Conservation (phyloP, 441 rosid genomes). For the Isatis lusitanica region DNA sequence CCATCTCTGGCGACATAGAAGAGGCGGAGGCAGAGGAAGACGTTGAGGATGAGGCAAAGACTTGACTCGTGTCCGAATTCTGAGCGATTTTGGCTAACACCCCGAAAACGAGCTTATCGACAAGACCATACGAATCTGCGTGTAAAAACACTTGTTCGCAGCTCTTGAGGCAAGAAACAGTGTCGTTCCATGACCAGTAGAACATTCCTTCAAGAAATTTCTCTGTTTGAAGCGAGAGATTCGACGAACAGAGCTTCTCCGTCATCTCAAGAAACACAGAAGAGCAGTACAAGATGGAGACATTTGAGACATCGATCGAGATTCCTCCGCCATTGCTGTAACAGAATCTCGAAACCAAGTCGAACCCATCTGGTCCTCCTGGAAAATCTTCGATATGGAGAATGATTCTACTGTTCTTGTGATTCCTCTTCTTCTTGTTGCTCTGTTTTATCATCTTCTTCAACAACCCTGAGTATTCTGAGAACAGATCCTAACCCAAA, state of each 20-base stretch:
- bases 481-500: conserved; percentile 46
- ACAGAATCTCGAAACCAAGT: conserved; percentile 63
- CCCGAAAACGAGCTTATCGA: conserved; percentile 51
- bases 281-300: conserved; percentile 53
- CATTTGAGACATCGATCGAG: conserved; percentile 52
- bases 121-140: conserved; percentile 60
- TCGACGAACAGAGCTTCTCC: conserved; percentile 47
- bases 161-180: conserved; percentile 51
- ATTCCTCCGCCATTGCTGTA: conserved; percentile 52
- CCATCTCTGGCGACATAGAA: conserved; percentile 49
- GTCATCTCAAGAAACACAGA: conserved; percentile 69
- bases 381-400: conserved; percentile 57
- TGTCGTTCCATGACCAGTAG: conserved; percentile 67
- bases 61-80: conserved; percentile 45
- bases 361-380: conserved; percentile 68
- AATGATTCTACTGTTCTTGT: conserved; percentile 42
- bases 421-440: conserved; percentile 43
- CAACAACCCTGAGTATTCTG: conserved; percentile 55
- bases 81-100: conserved; percentile 60
- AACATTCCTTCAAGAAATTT: conserved; percentile 55
- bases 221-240: conserved; percentile 59
- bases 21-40: conserved; percentile 44
- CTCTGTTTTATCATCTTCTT: conserved; percentile 55
- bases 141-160: conserved; percentile 50
- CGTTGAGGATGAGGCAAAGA: conserved; percentile 46